phyloP scores from a whole-genome alignment of 768 basidiomycete species.

The Mycena metata region DNA sequence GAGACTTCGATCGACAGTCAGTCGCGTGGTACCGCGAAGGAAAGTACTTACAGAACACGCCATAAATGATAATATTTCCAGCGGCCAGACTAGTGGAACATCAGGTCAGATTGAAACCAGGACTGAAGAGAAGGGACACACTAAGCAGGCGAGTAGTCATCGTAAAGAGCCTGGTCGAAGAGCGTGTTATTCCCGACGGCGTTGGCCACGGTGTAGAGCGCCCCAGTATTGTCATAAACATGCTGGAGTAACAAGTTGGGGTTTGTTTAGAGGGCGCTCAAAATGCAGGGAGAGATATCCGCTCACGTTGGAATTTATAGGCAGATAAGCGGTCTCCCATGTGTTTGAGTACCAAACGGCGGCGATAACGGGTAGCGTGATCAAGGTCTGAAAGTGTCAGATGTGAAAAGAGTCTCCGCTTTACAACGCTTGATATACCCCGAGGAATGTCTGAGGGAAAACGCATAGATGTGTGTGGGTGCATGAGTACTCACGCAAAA shows the following conservation, averaged over 20 bases:
- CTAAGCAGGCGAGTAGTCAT: conserved; percentile 55
- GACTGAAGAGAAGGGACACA: not conserved
- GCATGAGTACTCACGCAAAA: too few relatives aligned
- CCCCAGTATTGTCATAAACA: conserved; percentile 60
- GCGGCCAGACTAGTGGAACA: conserved; percentile 28
- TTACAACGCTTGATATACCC: not conserved
- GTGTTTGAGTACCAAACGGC: conserved; percentile 45
- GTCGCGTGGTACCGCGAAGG: not conserved
- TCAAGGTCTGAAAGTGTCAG: conserved; percentile 6
- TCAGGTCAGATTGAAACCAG: not conserved
- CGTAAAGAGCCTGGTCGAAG: conserved; percentile 51
- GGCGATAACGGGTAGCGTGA: conserved; percentile 26
- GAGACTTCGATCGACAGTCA: conserved; percentile 20
- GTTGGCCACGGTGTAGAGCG: conserved; percentile 53
- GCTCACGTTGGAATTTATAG: conserved; percentile 54
- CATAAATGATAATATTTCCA: conserved; percentile 48
- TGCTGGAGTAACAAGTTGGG: too few relatives aligned
- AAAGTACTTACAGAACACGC: conserved; percentile 38
- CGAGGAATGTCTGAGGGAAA: conserved; percentile 9
- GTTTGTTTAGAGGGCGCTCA: too few relatives aligned
- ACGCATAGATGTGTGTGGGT: too few relatives aligned
- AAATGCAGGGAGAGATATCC: too few relatives aligned
- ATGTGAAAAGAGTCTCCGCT: too few relatives aligned
- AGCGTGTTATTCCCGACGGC: conserved; percentile 50
- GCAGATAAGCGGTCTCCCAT: conserved; percentile 54